Base-by-base conservation (phyloP, 2,329 filamentous ascomycete species). In the Bimuria novae-zelandiae region DNA sequence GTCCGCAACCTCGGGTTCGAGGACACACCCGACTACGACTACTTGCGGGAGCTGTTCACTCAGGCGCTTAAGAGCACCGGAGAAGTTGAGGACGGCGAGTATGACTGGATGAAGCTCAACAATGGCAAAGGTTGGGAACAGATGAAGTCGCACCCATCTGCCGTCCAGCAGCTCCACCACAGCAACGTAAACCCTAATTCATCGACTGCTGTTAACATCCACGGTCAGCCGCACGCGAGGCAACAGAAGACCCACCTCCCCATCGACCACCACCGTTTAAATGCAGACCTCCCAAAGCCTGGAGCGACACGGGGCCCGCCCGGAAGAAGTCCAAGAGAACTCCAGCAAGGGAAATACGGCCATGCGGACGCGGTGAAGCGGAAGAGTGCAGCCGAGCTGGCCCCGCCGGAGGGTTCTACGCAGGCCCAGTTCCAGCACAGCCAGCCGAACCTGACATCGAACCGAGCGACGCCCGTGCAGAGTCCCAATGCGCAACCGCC, bases 101-200 rank as follows among this genome's bases (percentile, higher is more conserved):
- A 97, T 76, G 94, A 99, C 79, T 99, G 94, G 94, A 96, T 97
- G 91, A 97, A 96, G 83, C 82, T 96, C 65, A 94, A 91, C 80
- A 90, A 92, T 77, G 88, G 88, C 64, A 94, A 96, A 78, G 92
- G 92, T 59, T 96, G 90, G 90, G 91, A 96, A 77, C 85, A 84
- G 54, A 90, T 87, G 75, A 89, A 89, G 71, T 79, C 82, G 55
- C 85, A 88, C 68, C 80, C 84, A 43, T 84, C 84, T 19, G 83
- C 90, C 75, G 88, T 89, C 67, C 88, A 89, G 75, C 67, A 69
- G 33, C 81, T 90, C 63, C 90, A 92, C 78, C 88, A 90, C 78
- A 84, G 88, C 73, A 91, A 92, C 76, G 83, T 81, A 55, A 81
- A 89, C 66, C 90, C 88, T 60, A 91, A 92, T 72, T 85, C 90